Conservation (phyloP, 192 early-diverging fungal genomes). For the Chytriomyces sp. region DNA sequence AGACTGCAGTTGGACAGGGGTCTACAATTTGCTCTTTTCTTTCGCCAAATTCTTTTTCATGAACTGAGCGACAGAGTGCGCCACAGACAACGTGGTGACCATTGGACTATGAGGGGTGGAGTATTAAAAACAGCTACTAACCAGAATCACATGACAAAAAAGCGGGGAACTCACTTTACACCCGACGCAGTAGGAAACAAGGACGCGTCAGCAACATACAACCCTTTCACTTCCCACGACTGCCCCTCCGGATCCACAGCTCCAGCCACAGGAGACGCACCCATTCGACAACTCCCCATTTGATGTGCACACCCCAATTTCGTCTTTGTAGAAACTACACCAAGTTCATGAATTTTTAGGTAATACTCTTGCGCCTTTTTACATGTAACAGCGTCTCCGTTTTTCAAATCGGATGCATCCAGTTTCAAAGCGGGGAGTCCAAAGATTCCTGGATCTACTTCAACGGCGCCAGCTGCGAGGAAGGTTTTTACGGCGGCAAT, state of each 20-base stretch:
- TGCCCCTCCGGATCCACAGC: conserved; percentile 73
- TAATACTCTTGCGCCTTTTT: conserved; percentile 35
- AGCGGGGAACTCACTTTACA: conserved; percentile 52
- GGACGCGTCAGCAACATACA: conserved; percentile 76
- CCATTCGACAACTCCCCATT: conserved; percentile 69
- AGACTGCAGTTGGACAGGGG: neutral
- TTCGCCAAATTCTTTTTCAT: conserved; percentile 24
- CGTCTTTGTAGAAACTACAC: neutral
- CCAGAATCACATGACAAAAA: neutral
- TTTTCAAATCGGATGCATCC: conserved; percentile 33
- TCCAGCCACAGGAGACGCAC: conserved; percentile 53
- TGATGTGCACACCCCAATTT: conserved; percentile 63
- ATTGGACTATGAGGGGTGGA: conserved; percentile 29
- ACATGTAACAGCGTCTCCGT: conserved; percentile 3
- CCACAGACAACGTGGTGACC: conserved; percentile 34
- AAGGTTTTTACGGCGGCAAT: conserved; percentile 53
- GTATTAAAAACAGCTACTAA: neutral
- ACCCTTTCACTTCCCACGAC: conserved; percentile 73
- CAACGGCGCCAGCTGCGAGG: conserved; percentile 66
- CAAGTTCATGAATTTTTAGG: neutral
- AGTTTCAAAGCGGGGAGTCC: conserved; percentile 31
- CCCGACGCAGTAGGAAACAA: conserved; percentile 75
- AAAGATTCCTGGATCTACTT: conserved; percentile 56
- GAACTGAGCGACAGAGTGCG: conserved; percentile 31
- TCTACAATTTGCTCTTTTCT: neutral